Conservation (phyloP, 352 stramenopile genomes). For the Pythium utonaiense region DNA sequence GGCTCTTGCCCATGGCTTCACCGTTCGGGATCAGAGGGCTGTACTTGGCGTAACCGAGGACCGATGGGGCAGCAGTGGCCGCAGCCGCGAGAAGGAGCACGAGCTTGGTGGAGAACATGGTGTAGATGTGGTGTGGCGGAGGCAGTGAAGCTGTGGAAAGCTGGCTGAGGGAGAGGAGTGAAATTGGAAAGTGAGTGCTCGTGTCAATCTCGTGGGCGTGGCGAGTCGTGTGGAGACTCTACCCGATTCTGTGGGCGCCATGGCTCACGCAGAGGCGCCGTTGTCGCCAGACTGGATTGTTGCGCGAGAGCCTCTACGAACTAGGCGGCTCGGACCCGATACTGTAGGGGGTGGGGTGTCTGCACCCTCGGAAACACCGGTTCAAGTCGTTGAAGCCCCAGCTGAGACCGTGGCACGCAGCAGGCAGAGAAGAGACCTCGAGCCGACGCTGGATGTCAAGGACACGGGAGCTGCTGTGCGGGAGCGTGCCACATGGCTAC, state of each 20-base stretch:
- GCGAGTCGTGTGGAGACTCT: neutral
- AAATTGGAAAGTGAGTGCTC: constrained; percentile 13
- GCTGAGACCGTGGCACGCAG: neutral
- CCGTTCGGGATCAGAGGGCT: constrained; percentile 15
- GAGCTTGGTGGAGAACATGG: constrained; percentile 14
- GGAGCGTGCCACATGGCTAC: neutral
- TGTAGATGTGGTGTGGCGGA: neutral
- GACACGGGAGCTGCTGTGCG: neutral
- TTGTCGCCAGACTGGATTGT: neutral
- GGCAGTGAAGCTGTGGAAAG: neutral
- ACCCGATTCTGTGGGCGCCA: too few relatives aligned
- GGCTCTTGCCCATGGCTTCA: constrained; percentile 1
- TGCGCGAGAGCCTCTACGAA: neutral
- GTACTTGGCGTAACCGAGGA: constrained; percentile 5
- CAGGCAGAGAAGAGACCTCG: neutral
- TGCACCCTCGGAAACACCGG: neutral
- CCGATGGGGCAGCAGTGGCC: neutral
- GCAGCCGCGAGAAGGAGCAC: neutral
- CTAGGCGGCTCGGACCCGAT: neutral
- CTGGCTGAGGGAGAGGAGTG: constrained; percentile 5
- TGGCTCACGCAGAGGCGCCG: too few relatives aligned
- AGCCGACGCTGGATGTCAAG: neutral
- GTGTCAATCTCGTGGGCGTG: neutral
- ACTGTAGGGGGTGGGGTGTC: neutral
- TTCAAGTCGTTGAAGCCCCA: neutral